phyloP scores from a whole-genome alignment of 495 filamentous ascomycete species.

The Podospora pseudopauciseta region DNA sequence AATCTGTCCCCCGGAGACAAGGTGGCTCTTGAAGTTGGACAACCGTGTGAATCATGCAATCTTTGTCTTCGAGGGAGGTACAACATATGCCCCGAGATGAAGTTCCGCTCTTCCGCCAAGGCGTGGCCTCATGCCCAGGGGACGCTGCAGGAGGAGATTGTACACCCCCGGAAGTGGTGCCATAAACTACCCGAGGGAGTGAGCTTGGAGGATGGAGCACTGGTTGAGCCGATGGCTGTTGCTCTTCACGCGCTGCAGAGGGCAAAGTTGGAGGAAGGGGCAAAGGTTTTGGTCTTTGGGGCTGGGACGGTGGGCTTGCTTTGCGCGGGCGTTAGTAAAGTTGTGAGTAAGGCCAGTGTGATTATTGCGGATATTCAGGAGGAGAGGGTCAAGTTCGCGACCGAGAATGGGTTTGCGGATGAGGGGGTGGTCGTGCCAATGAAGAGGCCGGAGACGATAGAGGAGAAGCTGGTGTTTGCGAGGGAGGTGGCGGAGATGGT shows the following conservation, averaged over 20 bases:
- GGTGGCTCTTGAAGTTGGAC: conserved; percentile 80
- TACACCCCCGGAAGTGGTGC: conserved; percentile 67
- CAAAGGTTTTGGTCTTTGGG: conserved; percentile 69
- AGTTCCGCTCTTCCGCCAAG: conserved; percentile 77
- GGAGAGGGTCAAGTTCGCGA: conserved; percentile 68
- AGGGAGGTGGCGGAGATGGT: conserved; percentile 56
- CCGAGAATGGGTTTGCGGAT: conserved; percentile 64
- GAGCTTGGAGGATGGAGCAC: conserved; percentile 64
- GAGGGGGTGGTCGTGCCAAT: conserved; percentile 57
- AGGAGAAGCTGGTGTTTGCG: conserved; percentile 58
- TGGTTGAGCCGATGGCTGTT: conserved; percentile 77
- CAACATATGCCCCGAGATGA: conserved; percentile 80
- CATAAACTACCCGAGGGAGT: conserved; percentile 64
- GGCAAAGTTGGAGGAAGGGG: conserved; percentile 50
- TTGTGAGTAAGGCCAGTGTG: conserved; percentile 38
- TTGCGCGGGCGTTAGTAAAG: conserved; percentile 62
- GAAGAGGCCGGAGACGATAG: conserved; percentile 51
- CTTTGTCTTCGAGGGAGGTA: conserved; percentile 67
- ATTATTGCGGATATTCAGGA: conserved; percentile 78
- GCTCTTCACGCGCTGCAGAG: conserved; percentile 70
- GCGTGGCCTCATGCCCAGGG: conserved; percentile 75
- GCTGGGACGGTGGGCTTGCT: conserved; percentile 78
- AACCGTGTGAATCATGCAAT: conserved; percentile 68
- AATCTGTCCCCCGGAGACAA: conserved; percentile 58
- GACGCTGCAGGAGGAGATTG: conserved; percentile 74